Evolutionary conservation across 2,329 filamentous ascomycete species (phyloP), one percentile per base, ranked within the genome.

Genomic region (Xylariaceae sp.): DNA sequence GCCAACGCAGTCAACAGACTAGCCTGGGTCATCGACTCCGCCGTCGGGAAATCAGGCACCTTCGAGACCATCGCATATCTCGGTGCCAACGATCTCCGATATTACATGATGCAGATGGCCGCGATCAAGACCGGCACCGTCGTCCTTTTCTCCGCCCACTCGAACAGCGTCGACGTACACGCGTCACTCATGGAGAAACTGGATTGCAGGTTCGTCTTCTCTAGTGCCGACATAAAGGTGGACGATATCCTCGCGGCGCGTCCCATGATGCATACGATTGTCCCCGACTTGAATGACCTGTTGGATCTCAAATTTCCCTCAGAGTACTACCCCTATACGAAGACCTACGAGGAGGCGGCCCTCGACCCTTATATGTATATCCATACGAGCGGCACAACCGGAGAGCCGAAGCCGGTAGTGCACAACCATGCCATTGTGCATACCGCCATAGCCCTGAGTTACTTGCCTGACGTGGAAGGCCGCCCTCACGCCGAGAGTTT

Each of bases 61-160:
- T 61, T 61, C 30, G 61, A 62, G 35, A 60, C 60, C 2, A 53
- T 64, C 3, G 57, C 61, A 0, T 64, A 64, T 41, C 55, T 63
- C 8, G 62, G 62, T 4, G 40, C 51, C 6, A 44, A 54, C 2
- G 62, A 64, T 53, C 30, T 62, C 6, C 54, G 62, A 31, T 64
- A 62, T 27, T 60, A 63, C 30, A 62, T 64, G 51, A 54, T 64
- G 5, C 54, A 62, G 49, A 62, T 64, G 57, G 61, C 62, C 6
- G 58, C 56, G 19, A 60, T 55, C 39, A 64, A 64, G 40, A 63
- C 62, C 11, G 62, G 62, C 12, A 60, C 61, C 39, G 58, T 62
- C 50, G 61, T 61, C 31, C 34, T 64, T 4, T 62, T 62, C 41
- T 63, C 62, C 9, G 60, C 62, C n/a, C 60, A 58, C n/a, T 43